Percentiles rank a stretch among this genome's conserved stretches.
phyloP scores from a whole-genome alignment of 129 eudicot species.

The Rutidosis leptorrhynchoides region DNA sequence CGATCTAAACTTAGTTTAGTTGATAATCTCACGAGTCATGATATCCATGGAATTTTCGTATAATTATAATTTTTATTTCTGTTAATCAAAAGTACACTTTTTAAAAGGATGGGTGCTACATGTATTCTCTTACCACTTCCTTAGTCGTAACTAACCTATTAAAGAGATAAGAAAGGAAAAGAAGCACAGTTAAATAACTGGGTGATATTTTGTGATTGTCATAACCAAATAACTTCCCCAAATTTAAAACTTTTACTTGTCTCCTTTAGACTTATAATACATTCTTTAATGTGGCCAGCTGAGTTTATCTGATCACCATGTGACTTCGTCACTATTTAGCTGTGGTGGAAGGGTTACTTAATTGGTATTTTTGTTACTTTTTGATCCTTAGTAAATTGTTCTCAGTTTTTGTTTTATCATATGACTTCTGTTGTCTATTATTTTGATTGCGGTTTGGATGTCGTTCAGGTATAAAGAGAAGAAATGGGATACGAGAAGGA shows the following conservation, averaged over 20 bases:
- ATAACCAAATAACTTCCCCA: too few species aligned
- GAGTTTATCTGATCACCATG: not conserved
- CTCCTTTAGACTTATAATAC: too few species aligned
- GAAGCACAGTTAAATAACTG: too few species aligned
- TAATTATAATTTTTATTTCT: not conserved
- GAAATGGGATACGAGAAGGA: conserved; percentile 82
- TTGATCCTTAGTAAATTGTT: not conserved
- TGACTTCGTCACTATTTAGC: not conserved
- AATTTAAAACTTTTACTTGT: too few species aligned
- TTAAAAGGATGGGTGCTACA: not conserved
- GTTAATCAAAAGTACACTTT: not conserved
- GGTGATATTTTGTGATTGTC: too few species aligned
- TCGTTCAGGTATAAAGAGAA: conserved; percentile 72
- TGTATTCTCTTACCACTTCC: not conserved
- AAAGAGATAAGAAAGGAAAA: too few species aligned
- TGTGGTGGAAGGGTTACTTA: not conserved
- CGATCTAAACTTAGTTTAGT: not conserved
- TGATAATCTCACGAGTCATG: not conserved
- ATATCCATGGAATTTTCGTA: not conserved
- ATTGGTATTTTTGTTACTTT: not conserved
- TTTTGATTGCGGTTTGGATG: not conserved
- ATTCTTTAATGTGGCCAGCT: not conserved
- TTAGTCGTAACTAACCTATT: too few species aligned
- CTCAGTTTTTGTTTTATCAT: not conserved
- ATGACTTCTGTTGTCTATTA: not conserved